Base-by-base conservation (phyloP, 2,329 filamentous ascomycete species). In the Beauveria medogensis region DNA sequence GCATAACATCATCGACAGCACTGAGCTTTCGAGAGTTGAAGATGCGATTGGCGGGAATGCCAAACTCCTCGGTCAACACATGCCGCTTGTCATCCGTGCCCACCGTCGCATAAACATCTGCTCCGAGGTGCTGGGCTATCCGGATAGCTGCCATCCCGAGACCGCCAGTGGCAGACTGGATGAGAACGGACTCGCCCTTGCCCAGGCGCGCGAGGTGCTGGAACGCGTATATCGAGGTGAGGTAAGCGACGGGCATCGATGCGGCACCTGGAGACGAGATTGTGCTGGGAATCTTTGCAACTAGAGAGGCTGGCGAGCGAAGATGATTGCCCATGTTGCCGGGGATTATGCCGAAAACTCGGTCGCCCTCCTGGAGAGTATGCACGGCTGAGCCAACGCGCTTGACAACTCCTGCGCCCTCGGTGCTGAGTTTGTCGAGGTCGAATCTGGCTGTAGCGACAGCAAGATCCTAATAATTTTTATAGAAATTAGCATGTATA, bases 111-210 rank as follows among this genome's bases (percentile, higher is more conserved):
- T 74, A 77, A 2, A 81, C 64, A 2, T 69, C 66, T 12, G 74
- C 74, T 1, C 72, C 74, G 10, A 67, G 63, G 4, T 63, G 57
- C 48, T 66, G 67, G 46, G 74, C 73, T 0, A 78, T 63, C 41
- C 73, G 73, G 16, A 78, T 66, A 5, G 73, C 74, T 14, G 72
- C 72, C 60, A 74, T 72, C 5, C 76, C 76, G 2, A 74, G 68
- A 5, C 70, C 68, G 40, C 74, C 72, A 1, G 72, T 69, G 0
- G 70, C 75, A 4, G 70, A 68, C 57, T 77, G 73, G 46, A 78
- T 69, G 7, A 79, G 68, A 9, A 78, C 67, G 2, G 63, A 68
- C 40, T 69, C 64, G 20, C 34, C n/a, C 63, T 58, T 44, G 47
- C 58, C 7, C 57, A 46, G 2, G 72, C 65, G 59, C 6, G 66